Evolutionary conservation across 371 early-diverging fungal species (phyloP), one percentile per base, ranked within the genome.

Genomic region (Rhizopus stolonifer): DNA sequence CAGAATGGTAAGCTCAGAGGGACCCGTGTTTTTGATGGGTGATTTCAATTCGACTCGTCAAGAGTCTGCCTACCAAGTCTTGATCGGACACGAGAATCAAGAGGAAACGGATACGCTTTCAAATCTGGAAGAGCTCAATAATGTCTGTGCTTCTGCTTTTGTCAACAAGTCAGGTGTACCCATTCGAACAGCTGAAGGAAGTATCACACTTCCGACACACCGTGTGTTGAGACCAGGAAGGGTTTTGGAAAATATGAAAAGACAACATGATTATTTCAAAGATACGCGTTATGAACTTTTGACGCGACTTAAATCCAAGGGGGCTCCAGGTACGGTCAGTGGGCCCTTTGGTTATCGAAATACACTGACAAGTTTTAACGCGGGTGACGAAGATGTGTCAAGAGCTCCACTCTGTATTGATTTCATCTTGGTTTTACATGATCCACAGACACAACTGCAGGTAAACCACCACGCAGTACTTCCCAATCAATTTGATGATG

Each of bases 311-410:
- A 62, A 46, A 15, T 42, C 64, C 5, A 56, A 63, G 19, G 58
- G 54, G 3, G 55, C n/a, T 1, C 29, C 49, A 24, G 55, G 57
- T 45, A 52, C 57, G 6, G 25, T 77, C 21, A 69, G 69, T 50
- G 77, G 73, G 0, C 72, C 76, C 2, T 77, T 64, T 55, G 80
- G 80, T 6, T 58, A 62, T 34, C 29, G 66, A 34, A 46, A 67
- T 36, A 79, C 77, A 2, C 67, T 42, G 9, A 42, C 77, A 13
- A 63, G 77, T 31, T 79, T 79, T 56, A 77, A 72, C 15, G 23
- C 21, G n/a, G 65, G 67, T 15, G 52, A 63, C 9, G 77, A n/a
- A 79, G 67, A 64, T n/a, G 56, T 52, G 15, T 55, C 61, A 6
- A 57, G 66, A 19, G 71, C 69, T 7, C 71, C 69, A 3, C 22